These are phyloP conservation scores for Coniophora puteana DNA, from an alignment of 1,284 basidiomycete species.

Conservation along the genomic window DNA sequence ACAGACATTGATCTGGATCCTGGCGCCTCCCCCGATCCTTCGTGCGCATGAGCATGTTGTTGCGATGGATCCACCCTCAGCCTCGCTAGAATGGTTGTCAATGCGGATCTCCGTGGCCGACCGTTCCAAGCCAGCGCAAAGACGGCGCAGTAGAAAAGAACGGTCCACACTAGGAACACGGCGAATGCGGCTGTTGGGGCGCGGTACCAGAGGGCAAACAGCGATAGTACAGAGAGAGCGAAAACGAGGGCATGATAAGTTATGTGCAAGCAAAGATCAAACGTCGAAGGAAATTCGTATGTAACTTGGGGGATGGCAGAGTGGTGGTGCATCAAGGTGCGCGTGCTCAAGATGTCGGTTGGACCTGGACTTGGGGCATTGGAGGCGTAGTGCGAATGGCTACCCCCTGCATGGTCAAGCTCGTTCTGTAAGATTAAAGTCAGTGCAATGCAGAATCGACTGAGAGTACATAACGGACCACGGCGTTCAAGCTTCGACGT, in stretches of 20 bases:
- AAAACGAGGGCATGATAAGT: conserved; percentile 57
- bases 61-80: conserved; percentile 33
- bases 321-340: conserved; percentile 32
- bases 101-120: conserved; percentile 51
- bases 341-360: conserved; percentile 44
- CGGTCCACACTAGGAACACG: conserved; percentile 60
- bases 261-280: conserved; percentile 43
- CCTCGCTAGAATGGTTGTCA: conserved; percentile 46
- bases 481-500: conserved; percentile 60
- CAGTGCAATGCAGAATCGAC: conserved; percentile 8
- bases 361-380: conserved; percentile 47
- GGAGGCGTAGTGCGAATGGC: conserved; percentile 36
- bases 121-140: conserved; percentile 53
- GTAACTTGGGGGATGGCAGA: conserved; percentile 21
- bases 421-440: conserved; percentile 48
- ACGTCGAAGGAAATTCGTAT: conserved; percentile 37
- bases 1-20: conserved; percentile 34
- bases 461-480: conserved; percentile 43
- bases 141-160: conserved; percentile 53
- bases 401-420: conserved; percentile 49
- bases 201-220: conserved; percentile 55
- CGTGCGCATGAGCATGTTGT: too few relatives aligned
- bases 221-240: conserved; percentile 51
- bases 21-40: conserved; percentile 24
- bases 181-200: conserved; percentile 55